Evolutionary conservation across 306 rosid species (phyloP).

Genomic region (Alnus glutinosa): DNA sequence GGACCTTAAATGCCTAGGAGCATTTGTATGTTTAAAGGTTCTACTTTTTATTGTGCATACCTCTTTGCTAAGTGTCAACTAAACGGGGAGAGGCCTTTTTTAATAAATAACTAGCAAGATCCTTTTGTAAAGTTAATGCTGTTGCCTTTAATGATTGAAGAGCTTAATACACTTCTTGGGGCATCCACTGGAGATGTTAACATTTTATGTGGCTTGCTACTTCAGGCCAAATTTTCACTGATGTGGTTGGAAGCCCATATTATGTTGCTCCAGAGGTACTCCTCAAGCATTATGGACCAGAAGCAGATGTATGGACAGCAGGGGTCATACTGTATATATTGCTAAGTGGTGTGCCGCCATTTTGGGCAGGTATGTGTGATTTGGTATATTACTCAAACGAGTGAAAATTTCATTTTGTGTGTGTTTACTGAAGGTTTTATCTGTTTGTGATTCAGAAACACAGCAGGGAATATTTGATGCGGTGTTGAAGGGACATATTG

Average conservation of each 20-base stretch:
- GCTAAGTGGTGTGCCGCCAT: conserved; percentile 94
- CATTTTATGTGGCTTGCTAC: conserved; percentile 20
- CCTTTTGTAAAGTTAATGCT: neutral
- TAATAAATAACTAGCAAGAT: neutral
- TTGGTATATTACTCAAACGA: conserved; percentile 4
- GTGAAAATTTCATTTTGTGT: conserved; percentile 21
- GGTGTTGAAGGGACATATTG: conserved; percentile 89
- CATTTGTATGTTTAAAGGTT: neutral
- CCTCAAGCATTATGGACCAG: conserved; percentile 90
- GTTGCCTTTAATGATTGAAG: conserved; percentile 9
- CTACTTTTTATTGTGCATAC: neutral
- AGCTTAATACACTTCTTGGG: neutral
- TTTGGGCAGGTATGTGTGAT: conserved; percentile 78
- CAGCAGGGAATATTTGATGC: conserved; percentile 98
- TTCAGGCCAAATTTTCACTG: conserved; percentile 88
- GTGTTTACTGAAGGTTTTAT: conserved; percentile 33
- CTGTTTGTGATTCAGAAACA: conserved; percentile 70
- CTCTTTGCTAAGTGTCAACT: neutral
- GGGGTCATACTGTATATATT: conserved; percentile 89
- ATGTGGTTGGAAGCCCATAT: conserved; percentile 96
- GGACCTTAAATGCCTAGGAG: neutral
- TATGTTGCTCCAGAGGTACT: conserved; percentile 99
- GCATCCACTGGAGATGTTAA: conserved; percentile 22
- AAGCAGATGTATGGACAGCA: conserved; percentile 96
- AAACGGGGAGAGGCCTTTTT: neutral